Base-by-base conservation (phyloP, 2,329 filamentous ascomycete genomes). In the Aureobasidium melanogenum region DNA sequence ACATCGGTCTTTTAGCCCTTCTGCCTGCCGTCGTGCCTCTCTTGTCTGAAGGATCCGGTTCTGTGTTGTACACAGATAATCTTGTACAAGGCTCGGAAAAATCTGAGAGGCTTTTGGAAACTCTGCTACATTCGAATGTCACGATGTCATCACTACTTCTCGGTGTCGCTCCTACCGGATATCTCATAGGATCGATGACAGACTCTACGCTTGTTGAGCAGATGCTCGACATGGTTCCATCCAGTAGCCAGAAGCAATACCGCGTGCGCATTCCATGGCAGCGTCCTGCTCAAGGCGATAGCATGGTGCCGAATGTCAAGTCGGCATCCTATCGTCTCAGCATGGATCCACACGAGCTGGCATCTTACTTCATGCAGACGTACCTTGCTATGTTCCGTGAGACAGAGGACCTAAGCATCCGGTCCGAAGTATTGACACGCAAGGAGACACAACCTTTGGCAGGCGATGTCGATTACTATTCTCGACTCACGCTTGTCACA, bases 161-260 rank as follows among this genome's bases (percentile, higher is more conserved):
- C 6, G 82, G 82, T 0, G 64, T 85, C 36, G 72, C 69, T 1
- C 78, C 81, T 0, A 70, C 79, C 2, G 79, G 83, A 61, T 79
- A 78, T 64, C 3, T 60, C n/a, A 7, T 58, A 19, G 55, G 61
- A 10, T 24, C 32, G 2, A 63, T 39, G 15, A 46, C 46, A 19
- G 55, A 63, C 24, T 43, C 38, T 9, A 46, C 39, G 10, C 46
- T 22, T 14, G n/a, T 30, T 32, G 61, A 63, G 24, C 32, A 43
- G 9, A 17, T 54, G 36, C 22, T 26, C 28, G 30, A 39, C 2
- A 10, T 41, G 22, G 34, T 10, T 24, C 52, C 15, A 19, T 9
- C 19, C n/a, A 15, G 34, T 19, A 5, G 72, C 30, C 57, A 68
- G 8, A 64, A 46, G 48, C 63, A 59, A 52, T 63, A 65, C 30